Base-by-base conservation (phyloP, 768 basidiomycete species). In the Lentinula detonsa region DNA sequence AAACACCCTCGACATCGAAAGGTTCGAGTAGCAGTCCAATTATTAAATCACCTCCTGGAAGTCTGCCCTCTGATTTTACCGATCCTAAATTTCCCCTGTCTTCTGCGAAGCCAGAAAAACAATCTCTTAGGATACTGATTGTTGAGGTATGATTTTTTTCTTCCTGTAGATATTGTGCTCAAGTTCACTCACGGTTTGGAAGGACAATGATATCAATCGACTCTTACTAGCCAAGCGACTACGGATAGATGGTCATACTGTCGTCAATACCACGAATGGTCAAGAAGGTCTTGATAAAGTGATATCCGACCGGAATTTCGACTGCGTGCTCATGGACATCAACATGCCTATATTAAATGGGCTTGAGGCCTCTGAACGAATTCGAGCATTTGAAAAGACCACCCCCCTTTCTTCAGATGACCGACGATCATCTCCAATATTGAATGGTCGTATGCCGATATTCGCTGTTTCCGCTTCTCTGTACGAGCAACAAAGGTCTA, bases 261-360 rank as follows among this genome's bases (percentile, higher is more conserved):
- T 91, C 5, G 74, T 85, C 9, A 81, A 81, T 57, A 83, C 84
- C 1, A 85, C 81, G 1, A 91, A 94, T 67, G 91, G 92, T 3
- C 88, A 88, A 70, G 89, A 91, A 66, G 85, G 83, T 0, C 75
- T 91, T 1, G 85, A 89, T 39, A 76, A 77, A 62, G 74, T 91
- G 28, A 70, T 78, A 57, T 68, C 71, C 0, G 88, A 91, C 68
- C 74, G 76, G 42, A 75, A 80, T 3, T 88, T 90, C 65, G 90
- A 95, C 67, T 80, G 79, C 60, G 76, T 93, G 15, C 74, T 95
- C 50, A 95, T 93, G 92, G 91, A 93, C 69, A 83, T 93, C 10
- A 91, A 87, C 68, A 91, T 91, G 89, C 90, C 91, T 0, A 86
- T 93, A 57, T 74, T 92, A 51, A 81, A 91, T 65, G 91, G 91